Percentiles rank a stretch among this genome's conserved stretches.
Evolutionary conservation across 208 protist species (phyloP).

Genomic region (Porcisia hertigi): DNA sequence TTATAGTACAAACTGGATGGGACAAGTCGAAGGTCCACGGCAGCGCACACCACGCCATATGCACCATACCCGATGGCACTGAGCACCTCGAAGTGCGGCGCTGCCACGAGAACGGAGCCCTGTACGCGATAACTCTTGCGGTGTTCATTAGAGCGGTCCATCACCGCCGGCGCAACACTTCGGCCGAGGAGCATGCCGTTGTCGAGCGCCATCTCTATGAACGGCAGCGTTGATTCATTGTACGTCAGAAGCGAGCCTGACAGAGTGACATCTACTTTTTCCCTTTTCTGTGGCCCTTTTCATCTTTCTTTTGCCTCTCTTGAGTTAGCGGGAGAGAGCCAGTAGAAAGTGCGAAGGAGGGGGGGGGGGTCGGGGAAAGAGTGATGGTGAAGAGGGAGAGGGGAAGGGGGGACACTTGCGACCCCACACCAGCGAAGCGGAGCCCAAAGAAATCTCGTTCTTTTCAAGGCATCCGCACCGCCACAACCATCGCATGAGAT

Average conservation of each 20-base stretch:
- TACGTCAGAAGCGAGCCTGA: slow-evolving; percentile 11
- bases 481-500: too few species aligned
- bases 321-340: not conserved
- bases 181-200: slow-evolving; percentile 31
- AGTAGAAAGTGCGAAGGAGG: not conserved
- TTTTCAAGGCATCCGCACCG: too few species aligned
- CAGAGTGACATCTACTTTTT: not conserved
- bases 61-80: slow-evolving; percentile 64
- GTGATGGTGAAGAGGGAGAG: too few species aligned
- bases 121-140: slow-evolving; percentile 57
- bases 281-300: not conserved
- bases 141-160: slow-evolving; percentile 23
- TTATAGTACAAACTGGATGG: slow-evolving; percentile 41
- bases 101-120: slow-evolving; percentile 60
- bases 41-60: slow-evolving; percentile 80
- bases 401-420: too few species aligned
- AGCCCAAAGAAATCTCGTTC: too few species aligned
- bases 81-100: slow-evolving; percentile 64
- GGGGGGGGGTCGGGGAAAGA: too few species aligned
- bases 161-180: slow-evolving; percentile 17
- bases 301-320: not conserved
- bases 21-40: slow-evolving; percentile 53
- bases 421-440: too few species aligned
- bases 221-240: slow-evolving; percentile 29
- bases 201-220: slow-evolving; percentile 26